Percentiles rank a stretch among this genome's conserved stretches.
phyloP scores from a whole-genome alignment of 495 filamentous ascomycete species.

The Sabuloglossum arenarium region DNA sequence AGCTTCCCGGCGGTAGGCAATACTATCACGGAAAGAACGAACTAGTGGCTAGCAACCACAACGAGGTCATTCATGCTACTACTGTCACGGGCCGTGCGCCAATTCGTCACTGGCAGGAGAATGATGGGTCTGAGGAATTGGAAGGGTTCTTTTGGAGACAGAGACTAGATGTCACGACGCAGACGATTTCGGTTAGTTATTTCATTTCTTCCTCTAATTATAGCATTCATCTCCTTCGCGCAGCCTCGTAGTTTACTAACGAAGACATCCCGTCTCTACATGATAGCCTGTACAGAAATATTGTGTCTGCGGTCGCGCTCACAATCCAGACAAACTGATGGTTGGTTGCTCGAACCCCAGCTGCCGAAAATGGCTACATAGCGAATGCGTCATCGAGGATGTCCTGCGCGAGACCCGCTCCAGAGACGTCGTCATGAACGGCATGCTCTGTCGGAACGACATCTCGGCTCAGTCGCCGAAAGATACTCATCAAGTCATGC shows the following conservation, averaged over 20 bases:
- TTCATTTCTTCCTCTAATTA: background rate
- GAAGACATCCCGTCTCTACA: background rate
- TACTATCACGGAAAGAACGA: constrained; percentile 48
- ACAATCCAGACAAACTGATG: constrained; percentile 39
- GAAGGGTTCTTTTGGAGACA: constrained; percentile 43
- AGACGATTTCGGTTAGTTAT: constrained; percentile 33
- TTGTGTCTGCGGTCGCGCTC: constrained; percentile 37
- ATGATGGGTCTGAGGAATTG: constrained; percentile 37
- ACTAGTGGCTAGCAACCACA: constrained; percentile 50
- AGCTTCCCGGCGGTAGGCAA: constrained; percentile 38
- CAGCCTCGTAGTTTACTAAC: background rate
- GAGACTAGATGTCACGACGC: constrained; percentile 32
- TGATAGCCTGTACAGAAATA: constrained; percentile 30
- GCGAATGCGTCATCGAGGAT: constrained; percentile 33
- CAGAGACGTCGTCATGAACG: background rate
- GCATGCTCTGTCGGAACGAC: no score
- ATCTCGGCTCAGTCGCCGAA: no score
- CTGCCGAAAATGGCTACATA: constrained; percentile 45
- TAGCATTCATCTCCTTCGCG: no score
- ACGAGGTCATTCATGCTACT: constrained; percentile 34
- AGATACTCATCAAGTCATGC: no score
- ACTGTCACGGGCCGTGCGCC: constrained; percentile 20
- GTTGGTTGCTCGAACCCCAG: constrained; percentile 30
- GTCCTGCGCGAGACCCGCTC: constrained; percentile 23
- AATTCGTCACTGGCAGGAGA: constrained; percentile 26